phyloP scores from a whole-genome alignment of 805 yeast species.

The Alloascoidea africana region DNA sequence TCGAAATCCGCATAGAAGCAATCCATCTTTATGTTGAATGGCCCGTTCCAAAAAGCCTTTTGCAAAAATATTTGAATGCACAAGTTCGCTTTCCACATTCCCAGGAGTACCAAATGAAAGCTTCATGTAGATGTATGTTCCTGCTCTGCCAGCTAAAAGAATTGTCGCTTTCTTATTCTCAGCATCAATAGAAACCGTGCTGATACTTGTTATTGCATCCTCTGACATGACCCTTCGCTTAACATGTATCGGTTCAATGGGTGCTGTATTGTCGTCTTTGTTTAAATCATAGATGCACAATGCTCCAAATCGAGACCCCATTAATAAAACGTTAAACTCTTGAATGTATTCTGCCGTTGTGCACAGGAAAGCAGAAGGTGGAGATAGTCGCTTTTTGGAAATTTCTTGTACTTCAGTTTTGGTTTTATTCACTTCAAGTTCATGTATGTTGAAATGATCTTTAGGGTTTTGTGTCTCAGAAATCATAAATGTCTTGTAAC shows the following conservation, averaged over 20 bases:
- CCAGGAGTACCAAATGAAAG: constrained; percentile 1
- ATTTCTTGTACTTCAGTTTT: constrained; percentile 17
- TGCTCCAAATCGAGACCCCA: constrained; percentile 65
- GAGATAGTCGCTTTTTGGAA: constrained; percentile 3
- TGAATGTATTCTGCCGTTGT: constrained; percentile 37
- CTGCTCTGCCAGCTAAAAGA: neutral
- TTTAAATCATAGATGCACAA: constrained; percentile 36
- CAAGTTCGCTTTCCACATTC: constrained; percentile 11
- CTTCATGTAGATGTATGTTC: constrained; percentile 6
- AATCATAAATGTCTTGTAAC: constrained; percentile 18
- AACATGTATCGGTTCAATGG: constrained; percentile 3
- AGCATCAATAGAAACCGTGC: neutral
- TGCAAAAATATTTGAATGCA: constrained; percentile 47
- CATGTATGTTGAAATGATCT: constrained; percentile 31
- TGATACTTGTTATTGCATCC: constrained; percentile 4
- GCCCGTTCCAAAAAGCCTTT: constrained; percentile 75
- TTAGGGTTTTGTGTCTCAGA: constrained; percentile 57
- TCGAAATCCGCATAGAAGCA: constrained; percentile 67
- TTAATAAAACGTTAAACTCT: constrained; percentile 23
- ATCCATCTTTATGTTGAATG: constrained; percentile 21
- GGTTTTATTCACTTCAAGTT: constrained; percentile 15
- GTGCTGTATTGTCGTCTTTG: constrained; percentile 14
- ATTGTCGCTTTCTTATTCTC: neutral
- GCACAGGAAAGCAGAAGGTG: constrained; percentile 35
- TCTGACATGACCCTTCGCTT: constrained; percentile 9